Evolutionary conservation across 805 yeast genomes (phyloP), one percentile per base, ranked within the genome.

Genomic region (Schwanniomyces yamadae): DNA sequence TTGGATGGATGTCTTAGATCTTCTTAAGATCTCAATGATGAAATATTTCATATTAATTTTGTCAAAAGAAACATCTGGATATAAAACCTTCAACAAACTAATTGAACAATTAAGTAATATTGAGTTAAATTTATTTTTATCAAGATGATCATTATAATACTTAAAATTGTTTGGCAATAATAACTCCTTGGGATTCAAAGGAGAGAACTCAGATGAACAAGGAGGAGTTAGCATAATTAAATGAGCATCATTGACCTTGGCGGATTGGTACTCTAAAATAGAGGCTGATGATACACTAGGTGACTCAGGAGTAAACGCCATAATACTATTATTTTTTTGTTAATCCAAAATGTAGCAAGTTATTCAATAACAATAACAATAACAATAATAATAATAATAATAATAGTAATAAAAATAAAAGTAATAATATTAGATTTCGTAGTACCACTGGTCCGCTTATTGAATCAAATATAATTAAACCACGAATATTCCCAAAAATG

Each of bases 1-100:
- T 25, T 78, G 69, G 40, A 74, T 70, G 11, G 84, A 75, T 27
- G 84, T 72, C 46, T 54, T 18, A 52, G 65, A 31, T 52, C 61
- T 10, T 45, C 45, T 31, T 46, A 50, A 33, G 59, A 62, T 35
- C 54, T 56, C 47, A 75, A 58, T 7, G 69, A 65, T 6, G 78
- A 83, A 44, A 65, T 66, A 8, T 74, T 81, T 47, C 16, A 57
- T 40, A 25, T 50, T 49, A 15, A 52, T 33, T 26, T 37, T 43
- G 5, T 34, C 29, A 20, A 39, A 34, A 27, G 46, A 39, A 6
- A 36, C 17, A n/a, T 44, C 36, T 3, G 46, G 43, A 40, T 59
- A 66, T 30, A 64, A 49, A 15, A 66, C 53, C 39, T 61, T 64
- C 29, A 66, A 43, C 40, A 67, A 54, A 34, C 61, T 62, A 27